These are phyloP conservation scores for Sporothrix brunneoviolacea DNA, from an alignment of 2,329 filamentous ascomycete genomes.

Conservation along the genomic window DNA sequence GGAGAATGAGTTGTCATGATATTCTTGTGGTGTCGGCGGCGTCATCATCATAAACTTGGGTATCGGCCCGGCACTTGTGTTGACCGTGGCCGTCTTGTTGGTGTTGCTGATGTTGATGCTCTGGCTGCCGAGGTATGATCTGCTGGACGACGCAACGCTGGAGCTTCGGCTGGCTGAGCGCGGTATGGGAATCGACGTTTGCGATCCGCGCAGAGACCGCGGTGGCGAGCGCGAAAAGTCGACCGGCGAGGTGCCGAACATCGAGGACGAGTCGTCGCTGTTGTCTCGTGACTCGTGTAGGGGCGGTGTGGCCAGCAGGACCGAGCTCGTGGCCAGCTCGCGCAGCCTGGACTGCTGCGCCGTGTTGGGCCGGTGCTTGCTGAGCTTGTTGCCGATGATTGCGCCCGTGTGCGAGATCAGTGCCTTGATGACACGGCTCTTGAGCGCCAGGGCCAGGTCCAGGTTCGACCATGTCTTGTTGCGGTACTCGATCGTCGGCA, in stretches of 20 bases:
- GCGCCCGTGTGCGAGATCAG: conserved; percentile 92
- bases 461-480: conserved; percentile 99
- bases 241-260: conserved; percentile 46
- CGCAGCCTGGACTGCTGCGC: conserved; percentile 73
- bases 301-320: conserved; percentile 47
- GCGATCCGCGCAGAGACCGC: conserved; percentile 43
- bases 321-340: conserved; percentile 74
- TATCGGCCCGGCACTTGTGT: conserved; percentile 21
- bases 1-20: not conserved
- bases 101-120: not conserved
- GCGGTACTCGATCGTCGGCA: conserved; percentile 89
- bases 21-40: conserved; percentile 33
- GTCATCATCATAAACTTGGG: conserved; percentile 42
- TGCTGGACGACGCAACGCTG: conserved; percentile 40
- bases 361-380: conserved; percentile 73
- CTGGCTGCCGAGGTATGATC: conserved; percentile 32
- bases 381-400: conserved; percentile 96
- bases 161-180: conserved; percentile 46
- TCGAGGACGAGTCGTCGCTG: conserved; percentile 50
- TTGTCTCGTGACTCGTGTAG: conserved; percentile 36
- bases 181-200: conserved; percentile 40
- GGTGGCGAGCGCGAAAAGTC: conserved; percentile 56
- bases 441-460: conserved; percentile 83
- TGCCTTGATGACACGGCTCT: conserved; percentile 89
- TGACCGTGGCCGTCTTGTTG: conserved; percentile 1